Percentiles rank a stretch among this genome's conserved stretches.
Evolutionary conservation across 495 filamentous ascomycete species (phyloP).

Genomic region (Paragyromitra xinjiangensis): DNA sequence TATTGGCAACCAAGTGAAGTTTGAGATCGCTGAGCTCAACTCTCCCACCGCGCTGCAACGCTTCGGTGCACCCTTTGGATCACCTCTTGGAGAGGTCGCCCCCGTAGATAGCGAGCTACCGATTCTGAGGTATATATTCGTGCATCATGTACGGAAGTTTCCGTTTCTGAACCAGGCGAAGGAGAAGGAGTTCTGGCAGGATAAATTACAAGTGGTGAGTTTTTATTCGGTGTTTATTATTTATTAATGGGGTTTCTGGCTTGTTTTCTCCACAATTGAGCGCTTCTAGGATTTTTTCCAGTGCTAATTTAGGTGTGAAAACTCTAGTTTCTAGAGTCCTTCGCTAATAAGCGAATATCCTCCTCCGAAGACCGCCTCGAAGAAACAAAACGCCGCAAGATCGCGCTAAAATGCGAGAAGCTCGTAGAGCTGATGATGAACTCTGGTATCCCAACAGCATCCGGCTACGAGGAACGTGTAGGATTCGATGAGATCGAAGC

Average conservation of each 20-base stretch:
- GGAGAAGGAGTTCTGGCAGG: slow-evolving; percentile 99
- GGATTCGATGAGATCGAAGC: slow-evolving; percentile 96
- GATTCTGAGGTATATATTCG: slow-evolving; percentile 95
- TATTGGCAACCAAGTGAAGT: slow-evolving; percentile 84
- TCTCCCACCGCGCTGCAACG: slow-evolving; percentile 92
- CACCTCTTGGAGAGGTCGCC: slow-evolving; percentile 88
- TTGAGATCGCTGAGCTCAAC: slow-evolving; percentile 88
- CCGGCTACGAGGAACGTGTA: slow-evolving; percentile 95
- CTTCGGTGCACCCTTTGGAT: slow-evolving; percentile 94
- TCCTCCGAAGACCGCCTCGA: slow-evolving; percentile 95
- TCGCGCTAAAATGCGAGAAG: slow-evolving; percentile 92
- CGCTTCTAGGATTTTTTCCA: neutral
- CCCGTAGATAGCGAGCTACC: slow-evolving; percentile 94
- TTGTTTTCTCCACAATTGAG: neutral
- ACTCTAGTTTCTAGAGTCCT: slow-evolving; percentile 88
- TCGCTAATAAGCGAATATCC: slow-evolving; percentile 97
- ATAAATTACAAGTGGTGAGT: slow-evolving; percentile 92
- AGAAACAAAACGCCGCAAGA: slow-evolving; percentile 91
- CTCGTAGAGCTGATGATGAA: slow-evolving; percentile 99
- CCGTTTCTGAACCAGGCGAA: slow-evolving; percentile 94
- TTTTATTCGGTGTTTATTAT: neutral
- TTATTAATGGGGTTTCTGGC: neutral
- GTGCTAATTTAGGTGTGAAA: neutral
- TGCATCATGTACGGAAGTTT: slow-evolving; percentile 96
- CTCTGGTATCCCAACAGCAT: slow-evolving; percentile 92